Conservation (phyloP, 495 filamentous ascomycete species). For the Hypoxylon fragiforme region DNA sequence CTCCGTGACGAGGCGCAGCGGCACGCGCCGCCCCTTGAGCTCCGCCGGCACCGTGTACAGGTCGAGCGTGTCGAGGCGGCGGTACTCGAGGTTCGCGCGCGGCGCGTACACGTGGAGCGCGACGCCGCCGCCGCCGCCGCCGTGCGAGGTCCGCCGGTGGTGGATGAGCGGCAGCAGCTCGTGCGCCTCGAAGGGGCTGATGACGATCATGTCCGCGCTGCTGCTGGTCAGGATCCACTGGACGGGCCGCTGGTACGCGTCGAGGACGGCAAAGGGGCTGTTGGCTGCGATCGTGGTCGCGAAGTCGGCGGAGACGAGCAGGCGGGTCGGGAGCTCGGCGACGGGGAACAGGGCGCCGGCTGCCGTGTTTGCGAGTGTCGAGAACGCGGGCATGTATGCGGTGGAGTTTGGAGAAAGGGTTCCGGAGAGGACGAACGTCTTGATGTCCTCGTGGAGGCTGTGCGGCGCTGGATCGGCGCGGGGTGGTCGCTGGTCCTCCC, state of each 20-base stretch:
- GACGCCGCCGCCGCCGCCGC: too few species aligned
- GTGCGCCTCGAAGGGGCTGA: slow-evolving; percentile 68
- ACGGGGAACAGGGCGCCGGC: slow-evolving; percentile 39
- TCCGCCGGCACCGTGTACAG: slow-evolving; percentile 44
- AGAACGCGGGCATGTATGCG: slow-evolving; percentile 55
- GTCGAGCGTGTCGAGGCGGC: slow-evolving; percentile 52
- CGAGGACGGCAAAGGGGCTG: slow-evolving; percentile 28
- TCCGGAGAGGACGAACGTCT: slow-evolving; percentile 42
- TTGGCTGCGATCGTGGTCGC: slow-evolving; percentile 46
- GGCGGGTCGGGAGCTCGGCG: slow-evolving; percentile 42
- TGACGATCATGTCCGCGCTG: slow-evolving; percentile 49
- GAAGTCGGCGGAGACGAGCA: slow-evolving; percentile 63
- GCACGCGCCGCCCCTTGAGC: slow-evolving; percentile 13
- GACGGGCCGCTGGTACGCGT: slow-evolving; percentile 60
- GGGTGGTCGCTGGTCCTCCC: slow-evolving; percentile 55
- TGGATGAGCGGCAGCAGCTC: slow-evolving; percentile 50
- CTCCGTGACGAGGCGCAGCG: slow-evolving; percentile 42
- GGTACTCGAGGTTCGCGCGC: slow-evolving; percentile 48
- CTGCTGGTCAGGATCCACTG: slow-evolving; percentile 59
- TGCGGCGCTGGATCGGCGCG: slow-evolving; percentile 44
- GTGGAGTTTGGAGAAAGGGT: slow-evolving; percentile 14
- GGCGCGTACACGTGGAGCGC: slow-evolving; percentile 63
- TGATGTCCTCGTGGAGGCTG: slow-evolving; percentile 50
- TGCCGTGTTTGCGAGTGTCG: slow-evolving; percentile 45
- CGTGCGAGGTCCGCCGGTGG: too few species aligned